Conservation (phyloP, 169 alveolate species). For the Eimeria praecox region DNA sequence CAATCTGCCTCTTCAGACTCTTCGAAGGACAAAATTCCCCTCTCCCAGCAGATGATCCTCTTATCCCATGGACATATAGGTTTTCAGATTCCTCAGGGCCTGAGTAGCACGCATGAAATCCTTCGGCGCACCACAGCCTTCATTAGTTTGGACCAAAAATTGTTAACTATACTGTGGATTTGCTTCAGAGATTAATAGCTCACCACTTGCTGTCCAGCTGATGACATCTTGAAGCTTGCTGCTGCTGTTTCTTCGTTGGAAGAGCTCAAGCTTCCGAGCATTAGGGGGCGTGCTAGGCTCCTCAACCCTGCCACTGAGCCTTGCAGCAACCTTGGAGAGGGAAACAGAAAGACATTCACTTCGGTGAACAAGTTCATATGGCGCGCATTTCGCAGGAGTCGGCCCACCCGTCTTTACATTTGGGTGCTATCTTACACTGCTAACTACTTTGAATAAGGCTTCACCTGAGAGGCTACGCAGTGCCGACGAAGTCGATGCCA, state of each 20-base stretch:
- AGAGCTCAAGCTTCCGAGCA: constrained; percentile 44
- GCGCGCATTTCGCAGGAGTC: background rate
- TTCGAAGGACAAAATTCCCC: background rate
- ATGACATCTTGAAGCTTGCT: constrained; percentile 25
- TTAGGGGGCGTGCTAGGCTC: constrained; percentile 4
- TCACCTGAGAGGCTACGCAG: constrained; percentile 11
- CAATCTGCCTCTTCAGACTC: constrained; percentile 30
- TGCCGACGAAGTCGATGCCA: background rate
- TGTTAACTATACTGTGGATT: background rate
- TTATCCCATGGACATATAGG: background rate
- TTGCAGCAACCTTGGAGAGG: constrained; percentile 20
- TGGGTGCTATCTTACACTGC: background rate
- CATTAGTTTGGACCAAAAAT: background rate
- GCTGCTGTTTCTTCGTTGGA: constrained; percentile 55
- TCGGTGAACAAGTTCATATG: background rate
- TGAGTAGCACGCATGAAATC: background rate
- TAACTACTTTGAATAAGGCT: background rate
- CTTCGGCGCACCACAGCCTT: background rate
- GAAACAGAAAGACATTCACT: background rate
- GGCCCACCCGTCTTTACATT: background rate
- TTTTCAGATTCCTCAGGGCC: constrained; percentile 32
- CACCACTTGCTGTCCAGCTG: constrained; percentile 7
- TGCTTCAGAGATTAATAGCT: background rate
- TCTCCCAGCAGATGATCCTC: background rate
- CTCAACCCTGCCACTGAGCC: constrained; percentile 20